phyloP scores from a whole-genome alignment of 1,139 yeast genomes.

The Hansenula lynferdii region DNA sequence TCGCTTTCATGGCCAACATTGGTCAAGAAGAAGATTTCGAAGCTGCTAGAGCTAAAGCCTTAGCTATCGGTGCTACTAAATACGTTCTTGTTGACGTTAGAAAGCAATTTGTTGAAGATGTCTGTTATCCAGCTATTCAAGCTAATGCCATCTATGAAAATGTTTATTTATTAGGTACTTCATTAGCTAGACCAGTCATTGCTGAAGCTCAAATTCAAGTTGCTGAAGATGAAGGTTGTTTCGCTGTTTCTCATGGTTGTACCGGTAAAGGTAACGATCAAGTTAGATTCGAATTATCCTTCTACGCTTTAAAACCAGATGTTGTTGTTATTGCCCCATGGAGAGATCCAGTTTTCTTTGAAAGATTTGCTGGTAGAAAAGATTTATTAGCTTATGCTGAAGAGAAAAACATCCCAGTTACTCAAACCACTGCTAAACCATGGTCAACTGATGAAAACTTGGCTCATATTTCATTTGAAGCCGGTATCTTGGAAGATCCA shows the following conservation, averaged over 20 bases:
- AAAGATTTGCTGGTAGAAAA: conserved; percentile 96
- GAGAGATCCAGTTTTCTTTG: conserved; percentile 94
- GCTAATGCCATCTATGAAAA: conserved; percentile 96
- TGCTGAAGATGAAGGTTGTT: conserved; percentile 96
- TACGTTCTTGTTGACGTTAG: conserved; percentile 93
- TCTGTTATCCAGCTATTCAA: conserved; percentile 93
- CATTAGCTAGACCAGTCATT: conserved; percentile 97
- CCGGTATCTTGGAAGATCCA: conserved; percentile 98
- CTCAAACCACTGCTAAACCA: conserved; percentile 97
- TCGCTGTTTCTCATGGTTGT: conserved; percentile 98
- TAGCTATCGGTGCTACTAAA: conserved; percentile 95
- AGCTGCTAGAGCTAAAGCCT: conserved; percentile 94
- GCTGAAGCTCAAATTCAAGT: conserved; percentile 97
- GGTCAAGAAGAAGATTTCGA: conserved; percentile 99
- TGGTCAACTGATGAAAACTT: conserved; percentile 99
- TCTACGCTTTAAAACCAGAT: conserved; percentile 97
- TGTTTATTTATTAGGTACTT: conserved; percentile 92
- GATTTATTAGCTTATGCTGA: conserved; percentile 93
- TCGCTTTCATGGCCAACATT: conserved; percentile 95
- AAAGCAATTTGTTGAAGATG: conserved; percentile 89
- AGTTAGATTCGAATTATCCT: conserved; percentile 94
- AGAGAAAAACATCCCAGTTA: conserved; percentile 84
- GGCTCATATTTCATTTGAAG: conserved; percentile 98
- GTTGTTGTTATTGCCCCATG: conserved; percentile 97
- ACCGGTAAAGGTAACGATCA: conserved; percentile 99